Percentiles rank a stretch among this genome's conserved stretches.
These are phyloP conservation scores for Priceomyces castillae DNA, from an alignment of 805 yeast species.

Conservation along the genomic window DNA sequence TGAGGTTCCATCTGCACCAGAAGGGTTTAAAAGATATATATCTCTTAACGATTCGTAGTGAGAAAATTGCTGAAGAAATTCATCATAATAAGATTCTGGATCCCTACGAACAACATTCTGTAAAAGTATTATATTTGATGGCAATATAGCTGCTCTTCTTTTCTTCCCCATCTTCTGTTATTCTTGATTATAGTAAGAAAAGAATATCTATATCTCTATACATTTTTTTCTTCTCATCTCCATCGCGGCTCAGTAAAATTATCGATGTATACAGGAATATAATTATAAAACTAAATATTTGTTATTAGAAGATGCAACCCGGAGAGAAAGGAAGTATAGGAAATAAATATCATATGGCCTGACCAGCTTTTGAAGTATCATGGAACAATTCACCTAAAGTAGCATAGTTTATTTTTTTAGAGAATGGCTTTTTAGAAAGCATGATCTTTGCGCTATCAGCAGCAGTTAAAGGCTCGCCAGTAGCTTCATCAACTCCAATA, in stretches of 20 bases:
- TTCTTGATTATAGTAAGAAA: background rate
- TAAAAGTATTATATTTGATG: slow-evolving; percentile 84
- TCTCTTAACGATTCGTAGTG: slow-evolving; percentile 92
- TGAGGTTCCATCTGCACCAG: slow-evolving; percentile 52
- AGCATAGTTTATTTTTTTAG: slow-evolving; percentile 87
- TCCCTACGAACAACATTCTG: slow-evolving; percentile 93
- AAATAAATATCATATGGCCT: background rate
- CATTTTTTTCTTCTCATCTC: slow-evolving; percentile 10
- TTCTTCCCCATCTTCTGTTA: slow-evolving; percentile 67
- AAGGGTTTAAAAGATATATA: slow-evolving; percentile 72
- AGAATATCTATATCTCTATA: background rate
- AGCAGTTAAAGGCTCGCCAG: slow-evolving; percentile 51
- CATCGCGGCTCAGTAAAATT: slow-evolving; percentile 6
- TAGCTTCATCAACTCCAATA: slow-evolving; percentile 42
- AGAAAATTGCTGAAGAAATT: slow-evolving; percentile 85
- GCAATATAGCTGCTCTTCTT: slow-evolving; percentile 89
- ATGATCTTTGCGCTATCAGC: slow-evolving; percentile 77
- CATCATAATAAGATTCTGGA: slow-evolving; percentile 92
- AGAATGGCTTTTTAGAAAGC: slow-evolving; percentile 71
- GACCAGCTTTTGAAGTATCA: slow-evolving; percentile 8
- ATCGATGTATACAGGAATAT: slow-evolving; percentile 1
- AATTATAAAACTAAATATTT: background rate
- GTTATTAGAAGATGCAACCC: background rate
- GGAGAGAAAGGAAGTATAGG: background rate
- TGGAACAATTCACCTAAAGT: slow-evolving; percentile 59